These are phyloP conservation scores for Fomitopsis palustris DNA, from an alignment of 1,284 basidiomycete species.

Conservation along the genomic window DNA sequence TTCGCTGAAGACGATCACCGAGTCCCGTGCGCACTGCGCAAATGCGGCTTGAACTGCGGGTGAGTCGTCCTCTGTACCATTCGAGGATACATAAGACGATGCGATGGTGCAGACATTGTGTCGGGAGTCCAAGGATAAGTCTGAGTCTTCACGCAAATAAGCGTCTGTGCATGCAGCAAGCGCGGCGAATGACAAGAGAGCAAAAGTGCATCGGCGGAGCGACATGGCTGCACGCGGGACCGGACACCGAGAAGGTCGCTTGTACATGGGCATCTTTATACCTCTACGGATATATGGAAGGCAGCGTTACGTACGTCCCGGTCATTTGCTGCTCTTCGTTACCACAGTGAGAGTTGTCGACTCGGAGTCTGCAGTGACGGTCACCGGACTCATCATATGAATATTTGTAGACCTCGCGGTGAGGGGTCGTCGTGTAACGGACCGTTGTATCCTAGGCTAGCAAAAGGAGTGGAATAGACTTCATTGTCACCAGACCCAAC, in stretches of 20 bases:
- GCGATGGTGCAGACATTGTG: background rate
- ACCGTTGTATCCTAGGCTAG: background rate
- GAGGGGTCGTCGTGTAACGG: background rate
- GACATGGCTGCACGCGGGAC: background rate
- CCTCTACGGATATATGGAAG: background rate
- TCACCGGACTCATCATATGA: conserved; percentile 1
- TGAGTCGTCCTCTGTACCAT: background rate
- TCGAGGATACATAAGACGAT: background rate
- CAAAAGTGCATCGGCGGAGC: background rate
- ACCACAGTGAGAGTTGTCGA: background rate
- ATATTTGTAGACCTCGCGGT: background rate
- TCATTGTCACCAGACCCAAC: background rate
- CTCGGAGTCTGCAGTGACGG: too few species aligned
- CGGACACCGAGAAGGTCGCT: background rate
- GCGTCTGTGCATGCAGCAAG: too few species aligned
- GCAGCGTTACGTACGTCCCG: background rate
- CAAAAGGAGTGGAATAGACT: background rate
- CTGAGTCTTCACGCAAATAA: too few species aligned
- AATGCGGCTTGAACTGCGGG: background rate
- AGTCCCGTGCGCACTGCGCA: background rate
- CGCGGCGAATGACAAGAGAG: background rate
- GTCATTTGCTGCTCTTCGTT: background rate
- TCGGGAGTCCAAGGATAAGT: background rate
- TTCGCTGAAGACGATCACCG: background rate
- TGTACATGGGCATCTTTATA: background rate